Conservation (phyloP, 148 eudicot species). For the Rhododendron williamsianum region DNA sequence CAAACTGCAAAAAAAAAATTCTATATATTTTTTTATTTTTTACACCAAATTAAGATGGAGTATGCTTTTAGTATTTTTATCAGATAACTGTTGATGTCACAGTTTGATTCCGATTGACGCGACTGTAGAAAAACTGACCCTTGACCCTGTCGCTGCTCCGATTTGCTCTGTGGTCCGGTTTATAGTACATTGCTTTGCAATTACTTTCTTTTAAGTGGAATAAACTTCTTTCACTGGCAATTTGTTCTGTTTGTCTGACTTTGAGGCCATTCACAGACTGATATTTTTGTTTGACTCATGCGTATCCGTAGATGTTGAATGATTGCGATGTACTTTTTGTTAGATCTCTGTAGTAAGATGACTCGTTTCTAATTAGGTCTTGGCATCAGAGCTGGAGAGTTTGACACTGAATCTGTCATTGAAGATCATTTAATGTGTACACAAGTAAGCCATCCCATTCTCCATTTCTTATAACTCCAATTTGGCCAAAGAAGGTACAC, state of each 20-base stretch:
- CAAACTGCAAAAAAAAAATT: no score
- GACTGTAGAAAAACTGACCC: background rate
- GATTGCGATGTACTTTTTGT: background rate
- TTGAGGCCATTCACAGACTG: background rate
- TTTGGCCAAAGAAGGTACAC: background rate
- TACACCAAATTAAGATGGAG: background rate
- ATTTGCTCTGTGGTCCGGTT: background rate
- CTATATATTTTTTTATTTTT: no score
- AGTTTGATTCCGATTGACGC: background rate
- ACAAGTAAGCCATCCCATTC: slow-evolving; percentile 28
- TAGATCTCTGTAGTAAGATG: background rate
- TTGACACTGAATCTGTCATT: slow-evolving; percentile 16
- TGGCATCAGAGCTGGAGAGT: slow-evolving; percentile 13
- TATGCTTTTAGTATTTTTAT: background rate
- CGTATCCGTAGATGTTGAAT: background rate
- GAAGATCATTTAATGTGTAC: slow-evolving; percentile 31
- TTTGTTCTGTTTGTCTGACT: background rate
- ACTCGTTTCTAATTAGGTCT: slow-evolving; percentile 17
- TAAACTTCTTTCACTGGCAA: background rate
- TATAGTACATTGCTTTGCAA: background rate
- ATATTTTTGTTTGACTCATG: background rate
- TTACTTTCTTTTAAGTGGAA: background rate
- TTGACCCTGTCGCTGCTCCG: background rate
- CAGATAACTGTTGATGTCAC: background rate
- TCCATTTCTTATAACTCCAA: background rate